A percentile compares a stretch with the other conserved stretches of the same genome.
Evolutionary conservation across 2,329 filamentous ascomycete genomes (phyloP).

Genomic region (Teratosphaeria nubilosa): DNA sequence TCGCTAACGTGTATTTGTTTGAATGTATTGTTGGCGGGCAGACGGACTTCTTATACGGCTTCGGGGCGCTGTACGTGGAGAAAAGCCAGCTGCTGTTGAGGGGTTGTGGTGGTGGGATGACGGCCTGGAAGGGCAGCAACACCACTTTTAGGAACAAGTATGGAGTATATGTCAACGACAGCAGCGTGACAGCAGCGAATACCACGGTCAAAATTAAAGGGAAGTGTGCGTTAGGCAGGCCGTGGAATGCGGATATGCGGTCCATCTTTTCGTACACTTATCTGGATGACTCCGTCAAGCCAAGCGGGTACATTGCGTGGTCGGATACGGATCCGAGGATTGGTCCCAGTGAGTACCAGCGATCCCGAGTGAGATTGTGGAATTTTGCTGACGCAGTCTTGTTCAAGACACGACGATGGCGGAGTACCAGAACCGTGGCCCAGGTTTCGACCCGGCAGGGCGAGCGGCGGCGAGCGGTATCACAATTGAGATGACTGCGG

Average conservation of each 20-base stretch:
- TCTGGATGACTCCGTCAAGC: conserved; percentile 44
- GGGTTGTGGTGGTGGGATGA: conserved; percentile 55
- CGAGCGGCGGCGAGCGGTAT: conserved; percentile 31
- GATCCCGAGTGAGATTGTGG: neutral
- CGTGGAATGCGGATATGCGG: conserved; percentile 50
- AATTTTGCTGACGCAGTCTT: neutral
- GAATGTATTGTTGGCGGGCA: conserved; percentile 51
- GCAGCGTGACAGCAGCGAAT: conserved; percentile 47
- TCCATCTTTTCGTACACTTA: conserved; percentile 48
- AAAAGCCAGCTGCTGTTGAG: conserved; percentile 46
- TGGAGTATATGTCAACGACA: conserved; percentile 53
- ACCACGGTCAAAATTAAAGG: conserved; percentile 31
- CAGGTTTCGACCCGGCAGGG: conserved; percentile 44
- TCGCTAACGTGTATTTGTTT: conserved; percentile 57
- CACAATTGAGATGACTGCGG: conserved; percentile 37
- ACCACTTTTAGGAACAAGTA: conserved; percentile 58
- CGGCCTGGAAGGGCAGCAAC: conserved; percentile 59
- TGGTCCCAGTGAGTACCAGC: conserved; percentile 16
- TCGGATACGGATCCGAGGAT: conserved; percentile 31
- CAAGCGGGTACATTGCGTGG: conserved; percentile 49
- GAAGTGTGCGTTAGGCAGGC: conserved; percentile 50
- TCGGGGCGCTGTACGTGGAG: conserved; percentile 47
- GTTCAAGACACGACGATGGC: conserved; percentile 43
- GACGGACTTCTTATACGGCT: conserved; percentile 56
- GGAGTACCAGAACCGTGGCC: conserved; percentile 43